Evolutionary conservation across 164 flowering plant species (phyloP).

Genomic region (Piper longum): DNA sequence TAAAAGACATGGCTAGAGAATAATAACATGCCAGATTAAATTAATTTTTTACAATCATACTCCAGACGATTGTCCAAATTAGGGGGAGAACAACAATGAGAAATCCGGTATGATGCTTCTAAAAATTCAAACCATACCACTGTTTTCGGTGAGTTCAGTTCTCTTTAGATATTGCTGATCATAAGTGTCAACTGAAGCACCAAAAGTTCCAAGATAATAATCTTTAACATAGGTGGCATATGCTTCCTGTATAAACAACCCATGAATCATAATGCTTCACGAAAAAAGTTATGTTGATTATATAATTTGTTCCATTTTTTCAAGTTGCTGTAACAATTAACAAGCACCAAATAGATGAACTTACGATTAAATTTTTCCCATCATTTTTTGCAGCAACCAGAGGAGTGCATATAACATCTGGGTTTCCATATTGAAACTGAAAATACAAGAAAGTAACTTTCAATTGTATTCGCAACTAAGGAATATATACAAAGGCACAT

Average conservation of each 20-base stretch:
- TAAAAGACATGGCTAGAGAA: neutral
- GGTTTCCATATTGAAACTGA: constrained; percentile 97
- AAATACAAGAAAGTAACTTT: neutral
- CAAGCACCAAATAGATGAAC: constrained; percentile 11
- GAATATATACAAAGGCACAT: neutral
- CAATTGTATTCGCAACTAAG: neutral
- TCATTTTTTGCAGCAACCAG: constrained; percentile 63
- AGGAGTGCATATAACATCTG: constrained; percentile 69
- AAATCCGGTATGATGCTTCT: neutral
- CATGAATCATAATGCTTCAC: neutral
- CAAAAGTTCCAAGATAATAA: constrained; percentile 36
- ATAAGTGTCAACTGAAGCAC: constrained; percentile 43
- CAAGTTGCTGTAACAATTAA: no score
- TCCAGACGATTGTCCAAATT: neutral
- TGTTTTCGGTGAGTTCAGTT: constrained; percentile 27
- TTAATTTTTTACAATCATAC: neutral
- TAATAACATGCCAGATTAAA: neutral
- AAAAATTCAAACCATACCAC: constrained; percentile 7
- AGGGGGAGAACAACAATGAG: neutral
- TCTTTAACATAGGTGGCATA: constrained; percentile 79
- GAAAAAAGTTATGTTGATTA: no score
- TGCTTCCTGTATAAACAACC: constrained; percentile 40
- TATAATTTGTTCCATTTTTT: no score
- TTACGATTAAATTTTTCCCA: constrained; percentile 76
- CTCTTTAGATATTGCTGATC: constrained; percentile 47